These are phyloP conservation scores for Diaporthe helianthi DNA, from an alignment of 2,329 filamentous ascomycete genomes.

Conservation along the genomic window DNA sequence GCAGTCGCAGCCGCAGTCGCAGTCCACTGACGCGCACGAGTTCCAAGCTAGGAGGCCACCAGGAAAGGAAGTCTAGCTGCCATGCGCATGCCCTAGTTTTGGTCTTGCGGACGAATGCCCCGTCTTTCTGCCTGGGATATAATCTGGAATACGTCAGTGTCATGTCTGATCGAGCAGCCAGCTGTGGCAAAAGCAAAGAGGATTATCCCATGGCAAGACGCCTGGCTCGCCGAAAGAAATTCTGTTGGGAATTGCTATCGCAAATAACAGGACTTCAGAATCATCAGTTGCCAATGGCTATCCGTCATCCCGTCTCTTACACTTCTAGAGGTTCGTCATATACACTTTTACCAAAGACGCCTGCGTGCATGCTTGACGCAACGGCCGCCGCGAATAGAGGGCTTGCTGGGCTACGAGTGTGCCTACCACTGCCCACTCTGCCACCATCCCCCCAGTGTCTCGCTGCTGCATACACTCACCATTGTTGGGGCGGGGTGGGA, in stretches of 20 bases:
- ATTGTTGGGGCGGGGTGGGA: not conserved
- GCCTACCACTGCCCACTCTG: not conserved
- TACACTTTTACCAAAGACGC: not conserved
- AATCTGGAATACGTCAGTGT: not conserved
- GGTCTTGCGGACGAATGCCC: not conserved
- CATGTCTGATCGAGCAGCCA: not conserved
- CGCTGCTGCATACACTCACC: not conserved
- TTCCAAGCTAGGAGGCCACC: not conserved
- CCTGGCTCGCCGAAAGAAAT: not conserved
- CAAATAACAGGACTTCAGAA: not conserved
- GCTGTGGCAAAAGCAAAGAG: not conserved
- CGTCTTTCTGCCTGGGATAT: not conserved
- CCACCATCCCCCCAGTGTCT: not conserved
- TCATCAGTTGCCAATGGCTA: not conserved
- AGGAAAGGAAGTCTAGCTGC: constrained; percentile 6
- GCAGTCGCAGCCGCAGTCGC: constrained; percentile 12
- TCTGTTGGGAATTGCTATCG: not conserved
- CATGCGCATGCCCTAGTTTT: not conserved
- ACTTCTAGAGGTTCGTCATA: not conserved
- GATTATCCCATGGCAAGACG: not conserved
- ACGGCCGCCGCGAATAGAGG: not conserved
- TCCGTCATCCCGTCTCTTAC: not conserved
- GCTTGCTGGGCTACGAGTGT: not conserved
- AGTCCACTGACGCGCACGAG: constrained; percentile 8
- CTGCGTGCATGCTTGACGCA: not conserved